phyloP scores from a whole-genome alignment of 305 asterid genomes.

The Euphrasia arctica region DNA sequence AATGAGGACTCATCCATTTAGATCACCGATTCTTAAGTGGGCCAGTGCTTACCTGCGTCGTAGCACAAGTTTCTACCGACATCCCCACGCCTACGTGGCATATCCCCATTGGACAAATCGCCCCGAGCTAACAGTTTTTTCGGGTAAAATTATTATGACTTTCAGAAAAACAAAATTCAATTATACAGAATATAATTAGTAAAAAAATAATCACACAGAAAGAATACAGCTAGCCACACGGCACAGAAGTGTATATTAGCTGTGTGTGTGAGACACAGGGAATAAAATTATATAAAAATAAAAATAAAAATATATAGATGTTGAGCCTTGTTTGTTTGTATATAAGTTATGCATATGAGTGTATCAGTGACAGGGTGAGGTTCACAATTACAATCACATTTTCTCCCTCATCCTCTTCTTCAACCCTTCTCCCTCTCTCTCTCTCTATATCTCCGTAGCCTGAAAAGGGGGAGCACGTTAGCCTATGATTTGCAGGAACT shows the following conservation, averaged over 20 bases:
- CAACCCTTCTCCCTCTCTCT: constrained; percentile 23
- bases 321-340: no score
- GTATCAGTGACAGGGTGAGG: constrained; percentile 29
- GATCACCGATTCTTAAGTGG: no score
- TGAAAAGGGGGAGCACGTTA: not conserved
- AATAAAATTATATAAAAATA: no score
- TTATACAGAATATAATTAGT: not conserved
- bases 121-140: not conserved
- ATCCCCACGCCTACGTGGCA: not conserved
- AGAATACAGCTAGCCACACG: no score
- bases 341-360: constrained; percentile 11
- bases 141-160: not conserved
- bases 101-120: not conserved
- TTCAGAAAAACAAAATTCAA: not conserved
- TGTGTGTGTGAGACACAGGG: not conserved
- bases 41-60: no score
- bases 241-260: no score
- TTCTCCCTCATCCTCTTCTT: constrained; percentile 28
- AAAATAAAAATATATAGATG: not conserved
- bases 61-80: constrained; percentile 3
- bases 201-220: no score
- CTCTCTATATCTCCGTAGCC: not conserved
- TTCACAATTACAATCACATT: constrained; percentile 20
- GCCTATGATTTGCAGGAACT: not conserved
- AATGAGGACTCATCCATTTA: not conserved